These are phyloP conservation scores for Chlorophyllum brunneum DNA, from an alignment of 768 basidiomycete genomes.

Conservation along the genomic window DNA sequence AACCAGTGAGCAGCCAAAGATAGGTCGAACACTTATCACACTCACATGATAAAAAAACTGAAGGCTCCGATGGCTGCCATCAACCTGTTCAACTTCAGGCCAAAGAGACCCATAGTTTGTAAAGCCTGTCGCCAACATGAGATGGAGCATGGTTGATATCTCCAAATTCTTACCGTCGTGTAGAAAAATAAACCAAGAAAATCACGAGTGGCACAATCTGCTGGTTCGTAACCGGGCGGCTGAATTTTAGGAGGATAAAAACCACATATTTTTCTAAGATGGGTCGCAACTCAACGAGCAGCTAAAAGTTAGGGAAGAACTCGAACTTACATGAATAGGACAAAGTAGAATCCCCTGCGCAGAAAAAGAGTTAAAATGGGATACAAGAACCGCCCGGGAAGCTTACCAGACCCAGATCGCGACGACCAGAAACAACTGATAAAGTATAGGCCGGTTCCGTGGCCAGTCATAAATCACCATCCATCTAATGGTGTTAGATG, in stretches of 20 bases:
- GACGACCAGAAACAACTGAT: slow-evolving; percentile 56
- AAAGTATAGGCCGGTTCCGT: slow-evolving; percentile 49
- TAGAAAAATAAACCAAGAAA: slow-evolving; percentile 48
- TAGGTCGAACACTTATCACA: background rate
- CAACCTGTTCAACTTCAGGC: slow-evolving; percentile 60
- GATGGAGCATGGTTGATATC: background rate
- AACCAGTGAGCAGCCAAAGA: background rate
- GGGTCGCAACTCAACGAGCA: background rate
- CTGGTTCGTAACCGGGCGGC: slow-evolving; percentile 8
- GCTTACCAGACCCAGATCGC: slow-evolving; percentile 65
- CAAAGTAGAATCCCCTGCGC: slow-evolving; percentile 54
- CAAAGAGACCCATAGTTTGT: slow-evolving; percentile 70
- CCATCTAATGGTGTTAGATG: slow-evolving; percentile 24
- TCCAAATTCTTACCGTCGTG: slow-evolving; percentile 29
- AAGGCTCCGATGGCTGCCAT: slow-evolving; percentile 58
- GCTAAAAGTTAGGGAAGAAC: slow-evolving; percentile 33
- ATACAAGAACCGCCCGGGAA: background rate
- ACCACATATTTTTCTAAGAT: slow-evolving; percentile 35
- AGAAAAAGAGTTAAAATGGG: slow-evolving; percentile 13
- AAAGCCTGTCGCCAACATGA: slow-evolving; percentile 31
- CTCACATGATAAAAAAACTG: slow-evolving; percentile 51
- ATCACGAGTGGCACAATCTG: slow-evolving; percentile 34
- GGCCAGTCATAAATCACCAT: slow-evolving; percentile 75
- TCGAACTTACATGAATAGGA: slow-evolving; percentile 46
- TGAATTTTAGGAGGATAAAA: slow-evolving; percentile 29